Evolutionary conservation across 1,284 basidiomycete species (phyloP), one percentile per base, ranked within the genome.

Genomic region (Fomitiporia mediterranea): DNA sequence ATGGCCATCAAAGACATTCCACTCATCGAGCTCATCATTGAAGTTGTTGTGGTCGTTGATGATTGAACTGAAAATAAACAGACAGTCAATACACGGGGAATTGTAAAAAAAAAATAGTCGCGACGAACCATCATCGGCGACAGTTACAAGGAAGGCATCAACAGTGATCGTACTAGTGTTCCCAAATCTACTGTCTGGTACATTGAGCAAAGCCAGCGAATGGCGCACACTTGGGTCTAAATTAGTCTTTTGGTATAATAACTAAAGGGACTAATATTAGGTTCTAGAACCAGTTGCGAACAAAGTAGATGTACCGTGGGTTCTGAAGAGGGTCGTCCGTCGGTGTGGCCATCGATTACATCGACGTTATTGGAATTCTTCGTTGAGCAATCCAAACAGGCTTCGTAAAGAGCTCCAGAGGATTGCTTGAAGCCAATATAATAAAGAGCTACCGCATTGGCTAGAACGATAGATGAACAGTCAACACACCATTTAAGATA

Each of bases 391-490:
- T 59, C 53, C 42, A 59, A 32, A 38, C 57, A 59, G 21, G 50
- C 54, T 21, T 42, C 57, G 39, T 52, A 59, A n/a, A 59, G 39
- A 25, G 47, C 47, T 2, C 57, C 57, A 25, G 52, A 47, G n/a
- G 53, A 7, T 42, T 55, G 57, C 37, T 55, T 28, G 15, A 47
- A 55, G 15, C 53, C 57, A 47, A 51, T 25, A 52, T 56, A 59
- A 46, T 59, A 56, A 38, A 59, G 6, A 38, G 53, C 57, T 43
- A 59, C 57, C 30, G 53, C 47, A 27, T 51, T 59, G 5, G 30
- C 57, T 59, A n/a, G n/a, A 25, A 11, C 27, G 23, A 23, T 43
- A 42, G n/a, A 17, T 53, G 9, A 49, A 17, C 11, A 34, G n/a
- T n/a, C n/a, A n/a, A n/a, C n/a, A n/a, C n/a, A n/a, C n/a, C n/a